Conservation (phyloP, 1,284 basidiomycete genomes). For the Rhodotorula sp. region DNA sequence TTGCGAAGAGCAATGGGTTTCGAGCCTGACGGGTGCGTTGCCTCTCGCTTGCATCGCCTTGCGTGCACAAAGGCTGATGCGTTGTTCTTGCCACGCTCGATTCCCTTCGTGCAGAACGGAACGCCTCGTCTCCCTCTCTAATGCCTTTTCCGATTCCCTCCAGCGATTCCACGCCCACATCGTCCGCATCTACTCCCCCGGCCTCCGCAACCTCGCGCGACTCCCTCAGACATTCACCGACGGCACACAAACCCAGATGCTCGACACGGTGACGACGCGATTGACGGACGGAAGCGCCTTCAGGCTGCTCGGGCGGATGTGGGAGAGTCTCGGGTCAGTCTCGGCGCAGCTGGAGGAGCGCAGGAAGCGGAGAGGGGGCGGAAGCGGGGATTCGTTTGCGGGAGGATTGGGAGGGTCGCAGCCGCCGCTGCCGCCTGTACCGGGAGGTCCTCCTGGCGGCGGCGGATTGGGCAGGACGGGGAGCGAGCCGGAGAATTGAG, state of each 20-base stretch:
- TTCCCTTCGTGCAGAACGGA: conserved; percentile 36
- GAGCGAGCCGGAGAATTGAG: background rate
- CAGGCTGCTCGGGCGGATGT: conserved; percentile 20
- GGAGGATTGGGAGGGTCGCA: conserved; percentile 8
- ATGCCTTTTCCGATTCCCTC: conserved; percentile 24
- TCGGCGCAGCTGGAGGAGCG: conserved; percentile 19
- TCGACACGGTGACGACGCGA: conserved; percentile 17
- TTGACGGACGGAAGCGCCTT: conserved; percentile 39
- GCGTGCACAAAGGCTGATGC: background rate
- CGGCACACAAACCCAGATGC: conserved; percentile 29
- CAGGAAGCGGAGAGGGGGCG: conserved; percentile 1
- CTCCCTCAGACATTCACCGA: conserved; percentile 34
- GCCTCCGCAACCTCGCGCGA: conserved; percentile 23
- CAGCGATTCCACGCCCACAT: conserved; percentile 37
- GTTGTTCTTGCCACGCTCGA: too few relatives aligned
- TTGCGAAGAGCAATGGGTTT: conserved; percentile 17
- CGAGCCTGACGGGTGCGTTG: conserved; percentile 18
- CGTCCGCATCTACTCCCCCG: conserved; percentile 39
- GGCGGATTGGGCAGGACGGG: background rate
- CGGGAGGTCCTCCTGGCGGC: background rate
- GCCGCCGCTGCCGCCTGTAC: conserved; percentile 12
- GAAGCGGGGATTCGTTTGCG: background rate
- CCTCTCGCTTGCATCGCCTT: too few relatives aligned
- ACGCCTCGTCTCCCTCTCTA: conserved; percentile 27
- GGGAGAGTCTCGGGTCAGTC: conserved; percentile 16